phyloP scores from a whole-genome alignment of 2,329 filamentous ascomycete species.

The Colletotrichum acutatum region DNA sequence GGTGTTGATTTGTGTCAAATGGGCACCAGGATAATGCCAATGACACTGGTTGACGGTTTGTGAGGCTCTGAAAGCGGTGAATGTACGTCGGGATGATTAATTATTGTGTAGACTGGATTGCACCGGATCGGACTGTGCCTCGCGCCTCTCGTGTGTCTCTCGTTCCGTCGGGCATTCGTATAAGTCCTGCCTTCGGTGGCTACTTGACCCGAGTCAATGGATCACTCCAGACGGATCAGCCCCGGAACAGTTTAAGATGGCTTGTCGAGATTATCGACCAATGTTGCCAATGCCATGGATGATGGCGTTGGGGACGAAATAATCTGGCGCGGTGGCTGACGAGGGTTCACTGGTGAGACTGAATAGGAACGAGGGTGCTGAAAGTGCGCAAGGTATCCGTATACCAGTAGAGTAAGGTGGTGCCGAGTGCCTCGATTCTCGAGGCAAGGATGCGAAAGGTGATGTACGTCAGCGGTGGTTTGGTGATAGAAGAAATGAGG shows the following conservation, averaged over 20 bases:
- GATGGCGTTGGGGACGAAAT: not conserved
- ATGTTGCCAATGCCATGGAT: conserved; percentile 5
- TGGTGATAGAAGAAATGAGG: conserved; percentile 20
- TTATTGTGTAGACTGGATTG: conserved; percentile 1
- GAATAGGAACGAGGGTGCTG: not conserved
- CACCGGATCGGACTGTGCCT: conserved; percentile 16
- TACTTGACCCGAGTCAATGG: conserved; percentile 25
- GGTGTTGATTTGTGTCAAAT: conserved; percentile 21
- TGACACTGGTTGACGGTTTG: conserved; percentile 22
- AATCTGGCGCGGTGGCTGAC: not conserved
- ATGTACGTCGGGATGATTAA: not conserved
- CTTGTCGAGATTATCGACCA: not conserved
- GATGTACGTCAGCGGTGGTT: conserved; percentile 27
- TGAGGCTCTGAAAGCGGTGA: conserved; percentile 33
- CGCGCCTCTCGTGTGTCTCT: conserved; percentile 1
- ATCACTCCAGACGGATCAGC: conserved; percentile 26
- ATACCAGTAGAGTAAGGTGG: too few relatives aligned
- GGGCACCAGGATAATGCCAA: conserved; percentile 18
- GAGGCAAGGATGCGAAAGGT: not conserved
- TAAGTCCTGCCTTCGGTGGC: conserved; percentile 11
- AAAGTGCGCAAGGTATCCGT: not conserved
- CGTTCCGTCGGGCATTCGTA: too few relatives aligned
- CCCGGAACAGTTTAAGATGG: conserved; percentile 26
- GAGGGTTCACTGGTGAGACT: conserved; percentile 23
- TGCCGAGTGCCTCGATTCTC: not conserved